A percentile compares a stretch with the other conserved stretches of the same genome.
These are phyloP conservation scores for Penicillium expansum DNA, from an alignment of 2,329 filamentous ascomycete genomes.

Conservation along the genomic window DNA sequence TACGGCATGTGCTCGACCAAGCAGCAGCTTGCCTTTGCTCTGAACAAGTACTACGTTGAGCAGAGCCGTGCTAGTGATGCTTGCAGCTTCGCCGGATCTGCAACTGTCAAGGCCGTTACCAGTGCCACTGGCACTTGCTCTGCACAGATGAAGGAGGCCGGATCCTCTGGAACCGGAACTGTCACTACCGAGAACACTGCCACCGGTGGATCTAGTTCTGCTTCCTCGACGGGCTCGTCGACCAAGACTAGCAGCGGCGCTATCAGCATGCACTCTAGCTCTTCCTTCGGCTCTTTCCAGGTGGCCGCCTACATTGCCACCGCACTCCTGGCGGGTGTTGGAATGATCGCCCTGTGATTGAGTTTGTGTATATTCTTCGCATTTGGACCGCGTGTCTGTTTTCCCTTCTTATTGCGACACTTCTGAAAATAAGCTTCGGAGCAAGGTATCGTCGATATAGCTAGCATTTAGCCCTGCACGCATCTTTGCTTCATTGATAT, in stretches of 20 bases:
- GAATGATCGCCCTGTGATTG: slow-evolving; percentile 41
- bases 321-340: slow-evolving; percentile 38
- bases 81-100: slow-evolving; percentile 45
- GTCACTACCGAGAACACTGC: slow-evolving; percentile 38
- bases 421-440: background rate
- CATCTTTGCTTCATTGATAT: background rate
- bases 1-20: slow-evolving; percentile 47
- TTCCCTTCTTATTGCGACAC: background rate
- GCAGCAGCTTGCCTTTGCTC: slow-evolving; percentile 45
- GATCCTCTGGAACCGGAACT: slow-evolving; percentile 38
- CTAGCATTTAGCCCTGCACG: background rate
- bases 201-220: slow-evolving; percentile 15
- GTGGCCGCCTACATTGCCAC: slow-evolving; percentile 34
- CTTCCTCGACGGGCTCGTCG: slow-evolving; percentile 16
- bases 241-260: slow-evolving; percentile 27
- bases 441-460: background rate
- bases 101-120: slow-evolving; percentile 37
- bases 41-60: slow-evolving; percentile 46
- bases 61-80: slow-evolving; percentile 39
- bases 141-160: slow-evolving; percentile 41
- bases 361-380: background rate
- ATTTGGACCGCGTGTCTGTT: background rate
- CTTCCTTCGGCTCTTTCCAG: slow-evolving; percentile 35
- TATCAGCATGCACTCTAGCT: slow-evolving; percentile 21
- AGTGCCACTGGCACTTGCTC: slow-evolving; percentile 38